Evolutionary conservation across 148 eudicot species (phyloP), one percentile per base, ranked within the genome.

Genomic region (Chenopodium formosanum): DNA sequence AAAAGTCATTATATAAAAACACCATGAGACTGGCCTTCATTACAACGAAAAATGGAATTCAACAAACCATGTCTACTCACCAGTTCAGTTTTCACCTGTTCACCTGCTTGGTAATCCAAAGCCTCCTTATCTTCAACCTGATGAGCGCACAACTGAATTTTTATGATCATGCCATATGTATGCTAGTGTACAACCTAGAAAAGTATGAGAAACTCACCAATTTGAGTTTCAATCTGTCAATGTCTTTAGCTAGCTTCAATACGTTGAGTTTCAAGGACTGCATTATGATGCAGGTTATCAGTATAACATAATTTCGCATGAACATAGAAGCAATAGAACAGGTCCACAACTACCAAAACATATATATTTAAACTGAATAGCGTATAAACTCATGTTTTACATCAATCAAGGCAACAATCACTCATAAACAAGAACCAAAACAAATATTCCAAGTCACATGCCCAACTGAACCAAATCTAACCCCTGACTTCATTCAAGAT

Each of bases 191-290:
- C 52, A 84, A 48, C 44, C 52, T 65, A 79, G 6, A 29, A 9
- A 64, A 65, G 68, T 52, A 75, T 67, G 75, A 71, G 83, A 87
- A 82, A 81, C 93, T 84, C 83, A 96, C 99, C 94, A 92, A 73
- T 84, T 86, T 88, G 53, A 81, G 86, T 89, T 88, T 86, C 88
- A 96, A 84, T 10, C 78, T 83, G 32, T 94, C 97, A 70, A 92
- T 87, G 79, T 91, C 86, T 84, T 74, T 82, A 68, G 85, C 58
- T 81, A 94, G 98, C 95, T 94, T 89, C 88, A 96, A 83, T 78
- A 96, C 97, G 82, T 90, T 90, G 83, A 96, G 91, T 85, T 96
- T 91, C 86, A 96, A 88, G 82, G 99, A 96, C 99, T 96, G 98
- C 91, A 87, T 81, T 76, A 85, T 50, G 48, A 58, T 44, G 65